Base-by-base conservation (phyloP, 164 flowering plant species). In the Stephania yunnanensis region DNA sequence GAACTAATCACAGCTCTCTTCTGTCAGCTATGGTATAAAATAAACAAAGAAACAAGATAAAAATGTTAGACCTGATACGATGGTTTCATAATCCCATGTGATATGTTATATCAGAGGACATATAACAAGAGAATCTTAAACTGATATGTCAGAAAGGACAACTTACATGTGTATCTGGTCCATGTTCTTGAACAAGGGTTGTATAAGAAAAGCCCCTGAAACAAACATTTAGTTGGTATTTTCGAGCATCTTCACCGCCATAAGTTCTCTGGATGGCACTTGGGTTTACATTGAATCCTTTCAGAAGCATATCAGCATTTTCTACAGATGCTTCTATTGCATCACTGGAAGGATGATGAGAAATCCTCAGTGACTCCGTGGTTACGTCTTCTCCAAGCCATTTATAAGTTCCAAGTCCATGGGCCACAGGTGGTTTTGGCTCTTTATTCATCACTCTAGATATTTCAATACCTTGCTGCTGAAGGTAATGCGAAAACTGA, bases 381-480 rank as follows among this genome's bases (percentile, higher is more conserved):
- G 87, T 82, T 48, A 92, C 91, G 78, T 95, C 97, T 76, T 93
- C 95, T 79, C 81, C 82, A 72, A 95, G 91, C 99, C 99, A 95
- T 69, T 76, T 76, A 79, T 89, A 95, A 19, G 99, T 95, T 84
- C 99, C 99, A 78, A 95, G 92, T 68, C 98, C 99, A 84, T 95
- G 99, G 52, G 93, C 94, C 74, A 90, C 68, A 82, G 82, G 64
- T 72, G 83, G 79, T n/a, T 46, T 46, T 5, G 74, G 66, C 78
- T 83, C 79, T 73, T 73, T 79, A 50, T 85, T 82, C 84, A 80
- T 76, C 78, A 86, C 71, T 67, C 65, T 83, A 75, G 80, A 81
- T 53, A 80, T 74, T 22, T 85, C 86, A 61, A 74, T 82, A 71
- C 84, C 83, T 81, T 85, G 89, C 83, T 80, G 76, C 67, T 95